Evolutionary conservation across 2,329 filamentous ascomycete genomes (phyloP), one percentile per base, ranked within the genome.

Genomic region (Pseudocercospora fijiensis): DNA sequence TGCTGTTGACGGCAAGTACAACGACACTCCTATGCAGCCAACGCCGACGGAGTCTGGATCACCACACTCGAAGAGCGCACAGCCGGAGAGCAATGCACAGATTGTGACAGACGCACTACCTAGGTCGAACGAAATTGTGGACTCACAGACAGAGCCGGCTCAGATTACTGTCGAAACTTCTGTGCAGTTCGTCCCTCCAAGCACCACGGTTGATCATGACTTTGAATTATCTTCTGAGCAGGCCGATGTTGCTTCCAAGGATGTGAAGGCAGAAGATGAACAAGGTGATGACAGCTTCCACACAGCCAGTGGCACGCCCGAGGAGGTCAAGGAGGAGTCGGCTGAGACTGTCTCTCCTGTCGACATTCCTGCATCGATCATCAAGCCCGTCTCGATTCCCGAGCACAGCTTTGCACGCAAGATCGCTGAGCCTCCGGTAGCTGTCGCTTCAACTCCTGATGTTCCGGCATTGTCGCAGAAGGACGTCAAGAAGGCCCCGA

Each of bases 211-310:
- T n/a, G 27, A 51, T 18, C 28, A 43, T 37, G 58, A 28, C 28
- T 4, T 9, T 6, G 52, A 26, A 7, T 57, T 28, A 51, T 30
- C 37, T 37, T 16, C 51, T 28, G 55, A 64, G 41, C 41, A 60
- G 45, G 28, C 55, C 56, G 58, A 33, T 60, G 58, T 56, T 47
- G 18, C 56, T 18, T n/a, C 11, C 24, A 53, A 27, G 18, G 56
- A 62, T 18, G 57, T 57, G 4, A 67, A 67, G 53, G 33, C 58
- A 4, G 65, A 70, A 20, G 69, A 67, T 6, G 71, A 74, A 20
- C 66, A 67, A 27, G 60, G 66, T 9, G 73, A 75, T 26, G 73
- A 75, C 45, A 76, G 73, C 61, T 75, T 76, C 55, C 72, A 74
- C 60, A 75, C 73, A 20, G 73, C 74, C 8, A 71, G 59, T 24